Base-by-base conservation (phyloP, 495 filamentous ascomycete genomes). In the Xylaria nigripes region DNA sequence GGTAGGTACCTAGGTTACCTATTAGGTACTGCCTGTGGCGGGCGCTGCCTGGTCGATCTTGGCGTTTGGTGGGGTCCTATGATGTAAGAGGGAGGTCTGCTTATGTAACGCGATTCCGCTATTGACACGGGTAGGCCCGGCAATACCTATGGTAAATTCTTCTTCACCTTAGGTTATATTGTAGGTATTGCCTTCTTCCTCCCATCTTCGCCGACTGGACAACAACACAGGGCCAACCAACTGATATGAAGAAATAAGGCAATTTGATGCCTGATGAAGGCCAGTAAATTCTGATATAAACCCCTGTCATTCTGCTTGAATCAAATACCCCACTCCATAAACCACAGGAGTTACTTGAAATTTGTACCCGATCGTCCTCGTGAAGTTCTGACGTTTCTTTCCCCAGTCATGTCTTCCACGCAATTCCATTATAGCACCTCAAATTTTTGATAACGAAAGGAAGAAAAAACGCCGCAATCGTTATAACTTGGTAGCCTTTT, bases 381-480 rank as follows among this genome's bases (percentile, higher is more conserved):
- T 15, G 8, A 12, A 12, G 13, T 36, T 36, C 32, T 36, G 6
- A 12, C 32, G 10, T 36, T 36, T 12, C 10, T 30, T 36, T 13
- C 10, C n/a, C 10, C 22, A 9, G 18, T 21, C 7, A 21, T 24
- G 41, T 24, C 41, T 9, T 45, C 16, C 5, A 5, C 27, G 27
- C 10, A 4, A 30, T 30, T 10, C 21, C 42, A 36, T 36, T 6
- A 4, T 36, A 45, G 42, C 42, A 45, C 24, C 22, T 42, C 5
- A 15, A 3, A 42, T 18, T 19, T 19, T 49, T 36, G 21, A 38
- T n/a, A n/a, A n/a, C n/a, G 30, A 27, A n/a, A 1, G 70, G 71
- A 36, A 30, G 16, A 43, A 23, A 18, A 53, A 45, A 40, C 42
- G 27, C 12, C 29, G 23, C 13, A 0, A n/a, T 24, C 43, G 8